A percentile compares a stretch with the other conserved stretches of the same genome.
Conservation (phyloP, 345 rosid species). For the Moringa oleifera region DNA sequence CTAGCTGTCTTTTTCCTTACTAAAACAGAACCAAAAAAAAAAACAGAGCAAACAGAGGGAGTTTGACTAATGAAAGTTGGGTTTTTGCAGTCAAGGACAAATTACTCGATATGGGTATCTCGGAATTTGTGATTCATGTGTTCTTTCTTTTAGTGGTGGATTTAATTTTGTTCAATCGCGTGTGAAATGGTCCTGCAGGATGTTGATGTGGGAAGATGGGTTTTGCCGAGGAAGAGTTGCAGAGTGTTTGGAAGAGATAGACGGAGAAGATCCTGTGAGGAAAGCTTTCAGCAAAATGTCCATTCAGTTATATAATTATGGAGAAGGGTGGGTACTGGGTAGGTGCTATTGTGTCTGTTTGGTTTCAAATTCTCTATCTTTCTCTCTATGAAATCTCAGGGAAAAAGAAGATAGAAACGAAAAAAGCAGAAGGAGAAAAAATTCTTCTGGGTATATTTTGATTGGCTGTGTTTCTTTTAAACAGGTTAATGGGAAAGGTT, state of each 20-base stretch:
- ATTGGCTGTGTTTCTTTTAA: conserved; percentile 4
- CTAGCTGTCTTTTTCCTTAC: conserved; percentile 7
- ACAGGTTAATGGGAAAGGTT: conserved; percentile 99
- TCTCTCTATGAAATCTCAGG: not conserved
- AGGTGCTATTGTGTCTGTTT: conserved; percentile 39
- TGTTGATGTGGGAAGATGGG: conserved; percentile 99
- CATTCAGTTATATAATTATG: conserved; percentile 98
- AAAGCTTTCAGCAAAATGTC: conserved; percentile 99
- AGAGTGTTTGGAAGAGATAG: conserved; percentile 77
- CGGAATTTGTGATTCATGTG: not conserved
- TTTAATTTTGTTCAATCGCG: not conserved
- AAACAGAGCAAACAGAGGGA: not conserved
- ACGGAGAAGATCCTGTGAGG: conserved; percentile 89
- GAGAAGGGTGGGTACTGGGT: conserved; percentile 99
- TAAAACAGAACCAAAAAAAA: not conserved
- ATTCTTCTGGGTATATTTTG: conserved; percentile 4
- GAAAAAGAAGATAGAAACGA: not conserved
- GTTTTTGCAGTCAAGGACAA: not conserved
- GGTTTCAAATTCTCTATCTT: conserved; percentile 1
- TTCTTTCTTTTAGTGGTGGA: not conserved
- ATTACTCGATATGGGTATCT: conserved; percentile 9
- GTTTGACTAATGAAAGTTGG: not conserved
- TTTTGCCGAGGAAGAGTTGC: conserved; percentile 77
- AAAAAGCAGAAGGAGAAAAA: not conserved
- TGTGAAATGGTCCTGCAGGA: conserved; percentile 41